Base-by-base conservation (phyloP, 2,329 filamentous ascomycete genomes). In the Aureobasidium sp. region DNA sequence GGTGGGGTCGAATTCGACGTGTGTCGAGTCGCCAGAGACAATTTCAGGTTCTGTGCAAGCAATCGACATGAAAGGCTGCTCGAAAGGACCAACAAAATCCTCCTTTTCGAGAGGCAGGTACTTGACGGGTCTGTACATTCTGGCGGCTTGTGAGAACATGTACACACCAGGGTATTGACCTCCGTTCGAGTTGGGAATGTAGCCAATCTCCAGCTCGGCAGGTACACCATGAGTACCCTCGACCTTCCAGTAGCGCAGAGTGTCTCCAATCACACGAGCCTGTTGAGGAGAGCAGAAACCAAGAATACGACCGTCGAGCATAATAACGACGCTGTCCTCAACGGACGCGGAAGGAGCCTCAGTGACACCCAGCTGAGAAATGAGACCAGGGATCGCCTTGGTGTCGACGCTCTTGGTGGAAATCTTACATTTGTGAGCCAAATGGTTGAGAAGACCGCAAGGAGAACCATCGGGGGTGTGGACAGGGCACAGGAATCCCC, bases 31-130 rank as follows among this genome's bases (percentile, higher is more conserved):
- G 53, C 91, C 91, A n/a, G 91, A 89, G 32, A 89, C 82, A 64
- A 97, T 85, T 73, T 99, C 94, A 37, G 87, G 83, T 55, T 92
- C 88, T n/a, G 90, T 87, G 68, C 91, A 92, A 26, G 94, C 92
- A 72, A 99, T 96, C 53, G 91, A 91, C 93, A 99, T 97, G 79
- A 94, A 97, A 0, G 93, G 92, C 77, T 99, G 94, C 76, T 99
- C 94, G 67, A 95, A 90, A 0, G 94, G 89, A 10, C 94, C 94
- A 37, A 99, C 89, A 66, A 85, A 91, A 76, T 99, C 94, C 68
- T 89, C 81, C 73, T 89, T 90, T 64, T 90, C 89, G 4, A 96
- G 81, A 4, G 92, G 88, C 32, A 99, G 82, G 72, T 97, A 96
- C 75, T 93, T 96, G 69, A 95, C 90, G 1, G 93, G 92, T 64